phyloP scores from a whole-genome alignment of 805 yeast species.

The Yarrowia porcina region DNA sequence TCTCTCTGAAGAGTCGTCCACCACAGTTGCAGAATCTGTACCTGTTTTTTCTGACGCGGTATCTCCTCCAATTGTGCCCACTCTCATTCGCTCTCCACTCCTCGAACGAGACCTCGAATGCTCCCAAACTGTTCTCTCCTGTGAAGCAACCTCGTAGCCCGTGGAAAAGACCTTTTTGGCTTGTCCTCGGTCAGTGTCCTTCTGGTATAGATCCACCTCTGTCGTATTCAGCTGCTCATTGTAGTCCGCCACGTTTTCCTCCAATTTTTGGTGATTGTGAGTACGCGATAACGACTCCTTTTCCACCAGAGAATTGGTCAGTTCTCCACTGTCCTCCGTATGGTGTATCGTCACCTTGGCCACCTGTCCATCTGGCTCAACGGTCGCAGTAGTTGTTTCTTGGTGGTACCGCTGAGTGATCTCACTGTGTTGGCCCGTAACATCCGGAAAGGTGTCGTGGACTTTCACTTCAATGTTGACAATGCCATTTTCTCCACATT shows the following conservation, averaged over 20 bases:
- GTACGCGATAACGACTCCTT: background rate
- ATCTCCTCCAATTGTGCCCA: no score
- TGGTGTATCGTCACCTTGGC: conserved; percentile 1
- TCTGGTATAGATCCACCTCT: background rate
- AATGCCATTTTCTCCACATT: background rate
- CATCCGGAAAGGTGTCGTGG: background rate
- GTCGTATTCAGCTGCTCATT: background rate
- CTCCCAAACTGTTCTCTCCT: background rate
- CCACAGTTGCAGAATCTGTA: no score
- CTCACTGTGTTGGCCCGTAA: background rate
- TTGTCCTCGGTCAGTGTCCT: background rate
- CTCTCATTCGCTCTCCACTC: background rate
- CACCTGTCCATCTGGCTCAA: conserved; percentile 1
- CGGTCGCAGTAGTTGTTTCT: background rate
- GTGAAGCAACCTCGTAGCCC: background rate
- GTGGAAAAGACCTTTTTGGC: background rate
- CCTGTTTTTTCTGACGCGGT: no score
- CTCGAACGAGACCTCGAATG: background rate
- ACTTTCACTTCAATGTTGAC: background rate
- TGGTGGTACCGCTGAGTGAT: background rate
- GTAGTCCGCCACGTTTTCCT: background rate
- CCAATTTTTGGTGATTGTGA: background rate
- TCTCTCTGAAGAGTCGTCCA: no score
- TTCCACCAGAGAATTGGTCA: background rate
- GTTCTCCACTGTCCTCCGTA: background rate